A percentile compares a stretch with the other conserved stretches of the same genome.
These are phyloP conservation scores for Solanum chacoense DNA, from an alignment of 305 asterid genomes.

Conservation along the genomic window DNA sequence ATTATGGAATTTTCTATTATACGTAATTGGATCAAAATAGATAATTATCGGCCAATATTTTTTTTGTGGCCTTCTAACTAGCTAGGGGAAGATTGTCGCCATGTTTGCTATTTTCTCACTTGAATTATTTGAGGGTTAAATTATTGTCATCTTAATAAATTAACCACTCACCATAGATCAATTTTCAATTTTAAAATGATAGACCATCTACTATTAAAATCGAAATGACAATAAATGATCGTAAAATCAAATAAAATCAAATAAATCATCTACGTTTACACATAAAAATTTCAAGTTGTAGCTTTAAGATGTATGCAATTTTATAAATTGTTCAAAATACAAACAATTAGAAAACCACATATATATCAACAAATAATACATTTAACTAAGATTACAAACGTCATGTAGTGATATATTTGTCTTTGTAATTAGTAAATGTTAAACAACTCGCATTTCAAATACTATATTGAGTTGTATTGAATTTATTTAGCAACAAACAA, in stretches of 20 bases:
- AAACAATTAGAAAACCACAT: too few relatives aligned
- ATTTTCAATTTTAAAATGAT: too few relatives aligned
- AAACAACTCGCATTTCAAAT: not conserved
- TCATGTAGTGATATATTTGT: not conserved
- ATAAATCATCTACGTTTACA: not conserved
- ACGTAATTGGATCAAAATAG: too few relatives aligned
- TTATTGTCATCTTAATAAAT: not conserved
- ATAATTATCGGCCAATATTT: fast-evolving
- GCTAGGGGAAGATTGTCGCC: not conserved
- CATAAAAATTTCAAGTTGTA: not conserved
- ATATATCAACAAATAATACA: not conserved
- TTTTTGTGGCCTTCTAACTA: not conserved
- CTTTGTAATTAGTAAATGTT: not conserved
- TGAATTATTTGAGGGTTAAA: too few relatives aligned
- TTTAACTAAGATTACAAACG: not conserved
- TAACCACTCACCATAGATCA: not conserved
- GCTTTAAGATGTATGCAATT: not conserved
- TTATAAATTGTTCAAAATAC: not conserved
- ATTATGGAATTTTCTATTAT: not conserved
- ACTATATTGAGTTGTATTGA: too few relatives aligned
- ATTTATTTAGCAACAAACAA: not conserved
- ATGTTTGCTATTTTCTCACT: not conserved
- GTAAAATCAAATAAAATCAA: too few relatives aligned
- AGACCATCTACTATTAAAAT: not conserved
- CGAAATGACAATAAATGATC: not conserved